Percentiles rank a stretch among this genome's conserved stretches.
Conservation (phyloP, 768 basidiomycete genomes). For the Coprinellus micaceus region DNA sequence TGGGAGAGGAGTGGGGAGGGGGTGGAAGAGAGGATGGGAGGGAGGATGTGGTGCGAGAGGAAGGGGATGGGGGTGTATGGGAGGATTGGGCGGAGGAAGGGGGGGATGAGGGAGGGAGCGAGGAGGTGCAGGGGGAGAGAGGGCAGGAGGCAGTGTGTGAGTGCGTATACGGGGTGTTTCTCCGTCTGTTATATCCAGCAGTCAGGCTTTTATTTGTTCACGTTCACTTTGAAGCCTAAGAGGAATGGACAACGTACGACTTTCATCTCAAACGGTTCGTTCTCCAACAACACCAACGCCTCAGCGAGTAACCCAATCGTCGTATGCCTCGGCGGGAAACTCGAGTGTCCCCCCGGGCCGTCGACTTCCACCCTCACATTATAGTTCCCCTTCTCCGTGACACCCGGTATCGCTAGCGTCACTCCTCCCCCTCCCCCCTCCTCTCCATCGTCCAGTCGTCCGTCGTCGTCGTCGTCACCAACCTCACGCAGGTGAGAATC, state of each 20-base stretch:
- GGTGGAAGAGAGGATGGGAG: no score
- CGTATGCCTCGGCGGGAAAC: conserved; percentile 12
- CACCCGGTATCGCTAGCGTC: conserved; percentile 27
- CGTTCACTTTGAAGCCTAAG: no score
- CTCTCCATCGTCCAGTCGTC: no score
- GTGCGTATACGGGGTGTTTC: not conserved
- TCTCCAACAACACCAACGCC: not conserved
- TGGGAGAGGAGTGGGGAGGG: no score
- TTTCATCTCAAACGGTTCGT: not conserved
- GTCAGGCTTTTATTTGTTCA: no score
- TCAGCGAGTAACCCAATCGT: conserved; percentile 31
- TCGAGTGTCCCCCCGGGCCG: conserved; percentile 27
- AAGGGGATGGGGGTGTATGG: no score
- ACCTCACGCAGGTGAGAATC: not conserved
- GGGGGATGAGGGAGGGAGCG: no score
- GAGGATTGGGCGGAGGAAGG: no score
- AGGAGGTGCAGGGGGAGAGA: no score
- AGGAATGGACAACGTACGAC: no score
- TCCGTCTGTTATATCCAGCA: not conserved
- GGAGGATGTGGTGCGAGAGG: no score
- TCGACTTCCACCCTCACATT: conserved; percentile 26
- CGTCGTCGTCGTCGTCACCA: conserved; percentile 17
- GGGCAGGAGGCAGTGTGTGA: conserved; percentile 1
- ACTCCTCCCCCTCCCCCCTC: no score
- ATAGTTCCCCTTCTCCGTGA: conserved; percentile 30